A percentile compares a stretch with the other conserved stretches of the same genome.
phyloP scores from a whole-genome alignment of 169 alveolate species.

The Theileria annulata region DNA sequence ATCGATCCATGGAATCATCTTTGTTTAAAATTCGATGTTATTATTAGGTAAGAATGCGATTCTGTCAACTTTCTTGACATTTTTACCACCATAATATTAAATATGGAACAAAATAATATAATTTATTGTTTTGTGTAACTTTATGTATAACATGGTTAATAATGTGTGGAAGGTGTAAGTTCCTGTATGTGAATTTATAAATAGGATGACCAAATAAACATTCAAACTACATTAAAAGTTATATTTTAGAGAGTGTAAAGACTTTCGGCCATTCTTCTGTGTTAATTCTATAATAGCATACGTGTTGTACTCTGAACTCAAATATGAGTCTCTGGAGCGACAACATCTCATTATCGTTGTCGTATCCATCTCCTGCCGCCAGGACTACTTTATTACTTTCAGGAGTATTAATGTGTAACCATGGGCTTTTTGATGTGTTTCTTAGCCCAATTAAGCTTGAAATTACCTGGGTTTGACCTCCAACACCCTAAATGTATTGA shows the following conservation, averaged over 20 bases:
- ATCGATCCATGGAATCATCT: too few relatives aligned
- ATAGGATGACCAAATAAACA: too few relatives aligned
- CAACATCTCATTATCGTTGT: conserved; percentile 30
- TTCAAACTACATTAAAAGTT: not conserved
- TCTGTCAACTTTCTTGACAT: too few relatives aligned
- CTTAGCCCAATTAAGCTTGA: conserved; percentile 15
- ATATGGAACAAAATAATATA: too few relatives aligned
- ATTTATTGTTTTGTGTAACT: too few relatives aligned
- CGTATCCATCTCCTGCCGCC: conserved; percentile 63
- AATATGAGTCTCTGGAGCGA: conserved; percentile 28
- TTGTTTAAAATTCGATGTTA: too few relatives aligned
- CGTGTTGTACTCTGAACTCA: conserved; percentile 42
- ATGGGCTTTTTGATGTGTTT: not conserved
- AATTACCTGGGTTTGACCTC: conserved; percentile 21
- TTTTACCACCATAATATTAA: too few relatives aligned
- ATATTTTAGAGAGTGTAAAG: conserved; percentile 44
- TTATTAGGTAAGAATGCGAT: too few relatives aligned
- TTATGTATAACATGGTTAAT: too few relatives aligned
- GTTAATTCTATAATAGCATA: conserved; percentile 62
- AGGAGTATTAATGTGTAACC: conserved; percentile 24
- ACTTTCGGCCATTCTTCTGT: conserved; percentile 64
- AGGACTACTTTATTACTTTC: conserved; percentile 28
- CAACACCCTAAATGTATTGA: not conserved
- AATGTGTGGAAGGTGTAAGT: too few relatives aligned
- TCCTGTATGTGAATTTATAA: too few relatives aligned